These are phyloP conservation scores for Moelleriella libera DNA, from an alignment of 2,329 filamentous ascomycete species.

Conservation along the genomic window DNA sequence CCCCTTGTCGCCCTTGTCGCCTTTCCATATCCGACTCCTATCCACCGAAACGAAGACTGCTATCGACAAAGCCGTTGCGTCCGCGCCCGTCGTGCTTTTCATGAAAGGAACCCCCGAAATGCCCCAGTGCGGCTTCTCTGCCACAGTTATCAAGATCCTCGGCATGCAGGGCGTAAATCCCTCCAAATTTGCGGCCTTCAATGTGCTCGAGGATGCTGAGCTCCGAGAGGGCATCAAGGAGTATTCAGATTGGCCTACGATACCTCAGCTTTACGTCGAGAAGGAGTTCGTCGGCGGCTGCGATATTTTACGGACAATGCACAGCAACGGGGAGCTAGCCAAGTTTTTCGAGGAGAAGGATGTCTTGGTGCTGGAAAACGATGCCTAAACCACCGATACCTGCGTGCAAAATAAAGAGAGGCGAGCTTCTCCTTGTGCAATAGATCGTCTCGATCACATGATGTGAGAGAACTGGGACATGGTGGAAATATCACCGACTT, in stretches of 20 bases:
- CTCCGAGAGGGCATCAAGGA: slow-evolving; percentile 91
- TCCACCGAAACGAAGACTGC: slow-evolving; percentile 67
- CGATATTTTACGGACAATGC: slow-evolving; percentile 94
- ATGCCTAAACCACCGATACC: slow-evolving; percentile 11
- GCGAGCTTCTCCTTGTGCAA: too few relatives aligned
- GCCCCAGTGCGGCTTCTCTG: slow-evolving; percentile 93
- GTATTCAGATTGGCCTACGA: slow-evolving; percentile 98
- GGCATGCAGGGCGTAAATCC: slow-evolving; percentile 92
- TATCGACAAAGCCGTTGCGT: slow-evolving; percentile 80
- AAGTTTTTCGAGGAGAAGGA: slow-evolving; percentile 87
- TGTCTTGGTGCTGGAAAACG: slow-evolving; percentile 47
- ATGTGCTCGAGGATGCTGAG: slow-evolving; percentile 85
- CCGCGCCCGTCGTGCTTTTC: slow-evolving; percentile 88
- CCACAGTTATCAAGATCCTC: slow-evolving; percentile 87
- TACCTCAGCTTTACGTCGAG: slow-evolving; percentile 88
- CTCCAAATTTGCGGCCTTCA: slow-evolving; percentile 93
- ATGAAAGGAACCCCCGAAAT: slow-evolving; percentile 98
- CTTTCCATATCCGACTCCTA: slow-evolving; percentile 49
- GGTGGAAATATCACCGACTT: too few relatives aligned
- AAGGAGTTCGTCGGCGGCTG: slow-evolving; percentile 97
- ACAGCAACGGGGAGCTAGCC: slow-evolving; percentile 85
- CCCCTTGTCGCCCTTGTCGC: slow-evolving; percentile 10
- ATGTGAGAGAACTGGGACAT: too few relatives aligned
- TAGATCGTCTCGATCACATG: too few relatives aligned
- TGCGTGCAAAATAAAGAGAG: too few relatives aligned